Evolutionary conservation across 164 flowering plant genomes (phyloP).

Genomic region (Nymphaea colorata): DNA sequence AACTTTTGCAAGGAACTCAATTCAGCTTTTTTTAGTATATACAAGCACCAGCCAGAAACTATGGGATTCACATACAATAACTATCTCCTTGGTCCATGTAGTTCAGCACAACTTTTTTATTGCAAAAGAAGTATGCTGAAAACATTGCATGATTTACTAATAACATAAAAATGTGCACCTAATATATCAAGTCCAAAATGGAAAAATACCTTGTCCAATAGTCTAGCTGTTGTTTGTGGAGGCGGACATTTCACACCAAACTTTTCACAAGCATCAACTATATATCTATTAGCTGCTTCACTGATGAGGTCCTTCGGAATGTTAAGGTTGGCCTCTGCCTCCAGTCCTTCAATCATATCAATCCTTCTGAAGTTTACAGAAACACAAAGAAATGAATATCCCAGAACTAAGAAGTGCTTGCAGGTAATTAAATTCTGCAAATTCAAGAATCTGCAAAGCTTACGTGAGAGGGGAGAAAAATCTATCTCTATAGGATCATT

Average conservation of each 20-base stretch:
- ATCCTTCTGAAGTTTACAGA: conserved; percentile 43
- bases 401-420: background rate
- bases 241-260: conserved; percentile 82
- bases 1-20: no score
- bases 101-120: no score
- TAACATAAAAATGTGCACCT: no score
- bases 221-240: conserved; percentile 85
- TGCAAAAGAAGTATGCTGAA: no score
- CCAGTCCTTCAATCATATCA: conserved; percentile 84
- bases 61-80: no score
- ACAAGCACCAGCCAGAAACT: no score
- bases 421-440: background rate
- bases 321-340: conserved; percentile 54
- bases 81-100: no score
- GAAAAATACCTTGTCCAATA: conserved; percentile 66
- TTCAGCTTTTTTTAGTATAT: no score
- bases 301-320: conserved; percentile 82
- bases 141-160: no score
- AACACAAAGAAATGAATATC: background rate
- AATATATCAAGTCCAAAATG: no score
- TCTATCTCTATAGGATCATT: conserved; percentile 90
- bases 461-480: conserved; percentile 98
- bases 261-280: conserved; percentile 60
- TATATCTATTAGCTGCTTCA: conserved; percentile 63
- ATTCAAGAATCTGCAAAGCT: background rate